Base-by-base conservation (phyloP, 352 stramenopile genomes). In the Globisporangium irregulare region DNA sequence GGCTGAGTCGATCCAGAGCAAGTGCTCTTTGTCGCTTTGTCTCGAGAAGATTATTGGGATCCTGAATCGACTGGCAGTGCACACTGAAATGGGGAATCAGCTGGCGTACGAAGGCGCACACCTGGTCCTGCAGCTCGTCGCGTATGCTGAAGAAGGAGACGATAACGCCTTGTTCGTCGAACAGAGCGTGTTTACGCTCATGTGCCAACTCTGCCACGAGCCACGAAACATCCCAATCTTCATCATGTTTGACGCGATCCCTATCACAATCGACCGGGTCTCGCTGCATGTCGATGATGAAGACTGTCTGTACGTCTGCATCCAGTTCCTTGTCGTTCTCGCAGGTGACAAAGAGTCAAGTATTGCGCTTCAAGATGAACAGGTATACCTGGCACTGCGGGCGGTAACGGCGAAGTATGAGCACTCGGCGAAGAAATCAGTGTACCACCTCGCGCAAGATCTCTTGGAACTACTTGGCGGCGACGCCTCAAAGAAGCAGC, bases 41-140 rank as follows among this genome's bases (percentile, higher is more conserved):
- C 67, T 84, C 1, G 79, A 87, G 65, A 84, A 87, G 54, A 74
- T 84, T 61, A 68, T 84, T 34, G 77, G 77, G 15, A 73, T 85
- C 24, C 60, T 87, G 1, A 64, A 69, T 8, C 69, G 75, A 51
- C 75, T 87, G 9, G 51, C 64, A 0, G 66, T 84, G 34, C 61
- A 81, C 55, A 61, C 56, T 1, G 41, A 60, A 7, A 73, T 76
- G 25, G 56, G 67, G 10, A 72, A 65, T 27, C 50, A 61, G 1
- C 73, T 87, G 34, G 41, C 68, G 5, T 54, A 61, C 0, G 66
- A 72, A 4, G 74, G 75, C 25, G 75, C 71, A 1, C 72, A 79
- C 24, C 61, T 62, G 1, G 61, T 84, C 41, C 48, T 84, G 1
- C 59, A 79, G 58, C 62, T 84, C 4, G 61, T 85, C 1, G n/a